phyloP scores from a whole-genome alignment of 2,329 filamentous ascomycete genomes.

The Fusarium penzigii region DNA sequence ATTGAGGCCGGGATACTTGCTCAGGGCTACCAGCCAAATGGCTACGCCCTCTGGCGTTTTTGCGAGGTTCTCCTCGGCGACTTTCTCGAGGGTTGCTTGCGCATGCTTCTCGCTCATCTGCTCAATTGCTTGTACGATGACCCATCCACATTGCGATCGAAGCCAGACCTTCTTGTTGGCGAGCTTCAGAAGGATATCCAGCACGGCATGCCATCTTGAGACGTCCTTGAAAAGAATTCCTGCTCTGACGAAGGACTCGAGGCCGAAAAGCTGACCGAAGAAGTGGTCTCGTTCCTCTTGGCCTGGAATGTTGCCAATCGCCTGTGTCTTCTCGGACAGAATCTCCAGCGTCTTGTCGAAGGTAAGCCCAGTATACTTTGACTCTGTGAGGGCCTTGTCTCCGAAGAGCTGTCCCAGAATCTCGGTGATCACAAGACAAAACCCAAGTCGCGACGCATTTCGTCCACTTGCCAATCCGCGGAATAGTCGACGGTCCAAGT shows the following conservation, averaged over 20 bases:
- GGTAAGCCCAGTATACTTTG: slow-evolving; percentile 53
- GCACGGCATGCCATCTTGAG: slow-evolving; percentile 64
- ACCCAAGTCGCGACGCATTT: slow-evolving; percentile 85
- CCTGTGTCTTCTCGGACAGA: slow-evolving; percentile 56
- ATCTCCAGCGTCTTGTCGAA: slow-evolving; percentile 58
- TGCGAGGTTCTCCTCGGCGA: slow-evolving; percentile 66
- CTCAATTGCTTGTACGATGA: slow-evolving; percentile 71
- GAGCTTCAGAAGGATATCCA: slow-evolving; percentile 72
- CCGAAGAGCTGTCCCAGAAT: slow-evolving; percentile 71
- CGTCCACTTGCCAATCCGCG: slow-evolving; percentile 86
- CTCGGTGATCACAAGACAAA: slow-evolving; percentile 86
- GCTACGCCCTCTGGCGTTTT: slow-evolving; percentile 87
- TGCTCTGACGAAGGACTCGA: slow-evolving; percentile 83
- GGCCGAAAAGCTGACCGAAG: slow-evolving; percentile 83
- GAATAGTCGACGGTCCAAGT: slow-evolving; percentile 71
- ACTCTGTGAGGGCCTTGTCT: slow-evolving; percentile 41
- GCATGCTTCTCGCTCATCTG: slow-evolving; percentile 61
- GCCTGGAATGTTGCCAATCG: slow-evolving; percentile 53
- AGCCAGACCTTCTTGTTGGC: slow-evolving; percentile 86
- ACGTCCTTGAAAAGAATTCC: slow-evolving; percentile 65
- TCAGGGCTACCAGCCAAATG: slow-evolving; percentile 75
- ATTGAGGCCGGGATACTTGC: slow-evolving; percentile 63
- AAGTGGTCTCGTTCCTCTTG: slow-evolving; percentile 85
- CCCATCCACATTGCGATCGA: slow-evolving; percentile 81
- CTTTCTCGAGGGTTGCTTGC: slow-evolving; percentile 60